Conservation (phyloP, 2,329 filamentous ascomycete species). For the Calonectria fujianensis region DNA sequence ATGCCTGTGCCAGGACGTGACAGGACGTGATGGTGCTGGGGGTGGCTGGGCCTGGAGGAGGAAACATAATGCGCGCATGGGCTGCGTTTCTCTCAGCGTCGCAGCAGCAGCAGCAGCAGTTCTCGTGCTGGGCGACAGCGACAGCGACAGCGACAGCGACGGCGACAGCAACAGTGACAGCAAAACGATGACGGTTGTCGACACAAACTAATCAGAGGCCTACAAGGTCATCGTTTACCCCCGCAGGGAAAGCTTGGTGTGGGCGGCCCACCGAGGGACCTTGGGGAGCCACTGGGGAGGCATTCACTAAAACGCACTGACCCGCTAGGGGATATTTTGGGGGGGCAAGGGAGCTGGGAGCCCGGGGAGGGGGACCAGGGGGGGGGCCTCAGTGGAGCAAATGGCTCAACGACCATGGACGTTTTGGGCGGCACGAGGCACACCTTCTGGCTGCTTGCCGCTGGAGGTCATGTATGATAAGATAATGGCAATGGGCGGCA, state of each 20-base stretch:
- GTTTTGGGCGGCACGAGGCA: slow-evolving; percentile 15
- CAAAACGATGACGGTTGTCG: slow-evolving; percentile 25
- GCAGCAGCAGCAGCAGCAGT: background rate
- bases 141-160: background rate
- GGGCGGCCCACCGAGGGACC: slow-evolving; percentile 25
- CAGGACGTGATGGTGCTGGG: slow-evolving; percentile 2
- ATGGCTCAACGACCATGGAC: slow-evolving; percentile 13
- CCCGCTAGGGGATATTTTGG: slow-evolving; percentile 26
- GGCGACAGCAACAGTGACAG: slow-evolving; percentile 8
- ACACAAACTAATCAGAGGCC: slow-evolving; percentile 38
- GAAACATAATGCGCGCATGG: slow-evolving; percentile 15
- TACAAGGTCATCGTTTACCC: slow-evolving; percentile 23
- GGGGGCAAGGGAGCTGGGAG: slow-evolving; percentile 10
- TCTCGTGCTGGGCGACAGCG: slow-evolving; percentile 3
- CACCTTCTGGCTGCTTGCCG: slow-evolving; percentile 23
- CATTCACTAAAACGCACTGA: slow-evolving; percentile 31
- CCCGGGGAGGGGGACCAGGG: slow-evolving; percentile 16
- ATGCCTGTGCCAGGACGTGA: background rate
- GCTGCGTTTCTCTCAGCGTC: slow-evolving; percentile 15
- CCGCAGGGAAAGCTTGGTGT: slow-evolving; percentile 27
- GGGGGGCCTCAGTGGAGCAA: slow-evolving; percentile 29
- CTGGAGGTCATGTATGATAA: slow-evolving; percentile 20
- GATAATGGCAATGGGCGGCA: slow-evolving; percentile 14
- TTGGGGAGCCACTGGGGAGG: slow-evolving; percentile 20
- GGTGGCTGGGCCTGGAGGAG: slow-evolving; percentile 1